Evolutionary conservation across 768 basidiomycete species (phyloP), one percentile per base, ranked within the genome.

Genomic region (Trametes maxima): DNA sequence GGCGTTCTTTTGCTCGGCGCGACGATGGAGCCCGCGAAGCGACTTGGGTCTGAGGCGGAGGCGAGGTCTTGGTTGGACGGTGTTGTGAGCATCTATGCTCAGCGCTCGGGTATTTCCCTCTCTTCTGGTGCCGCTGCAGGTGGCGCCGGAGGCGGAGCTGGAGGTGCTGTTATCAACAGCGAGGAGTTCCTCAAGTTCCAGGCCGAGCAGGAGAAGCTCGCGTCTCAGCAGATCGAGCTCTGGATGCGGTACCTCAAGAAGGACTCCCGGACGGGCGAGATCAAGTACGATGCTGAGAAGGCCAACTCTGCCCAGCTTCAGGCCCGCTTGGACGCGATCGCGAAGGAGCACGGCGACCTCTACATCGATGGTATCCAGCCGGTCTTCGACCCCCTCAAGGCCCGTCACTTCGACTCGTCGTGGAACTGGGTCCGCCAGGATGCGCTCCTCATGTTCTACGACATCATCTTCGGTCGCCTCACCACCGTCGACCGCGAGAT

Each of bases 401-500:
- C 95, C 13, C 92, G 97, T 47, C 95, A 90, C 72, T 98, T 99
- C 80, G 95, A 98, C 73, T 98, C 96, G 2, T 94, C 91, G 6
- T 99, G 96, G 97, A 99, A 99, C 72, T 99, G 97, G 97, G 96
- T 90, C 46, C 89, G 96, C 62, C 97, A 99, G 77, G 95, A 97
- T 63, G 94, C 95, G 16, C 80, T 98, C 25, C 79, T 94, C 61
- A 95, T 99, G 94, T 98, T 88, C 79, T 98, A 95, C 76, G 96
- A 98, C 74, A 97, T 99, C 77, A 94, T 99, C 68, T 94, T 95
- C 67, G 97, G 97, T 49, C 88, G 90, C 46, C 85, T 97, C 57
- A 95, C 89, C 22, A 94, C 94, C 17, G 92, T 98, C 65, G 95
- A 98, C 70, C 90, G 94, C 54, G 94, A 96, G 72, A 94, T 95